phyloP scores from a whole-genome alignment of 140 eudicot species.

The Erigeron philadelphicus region DNA sequence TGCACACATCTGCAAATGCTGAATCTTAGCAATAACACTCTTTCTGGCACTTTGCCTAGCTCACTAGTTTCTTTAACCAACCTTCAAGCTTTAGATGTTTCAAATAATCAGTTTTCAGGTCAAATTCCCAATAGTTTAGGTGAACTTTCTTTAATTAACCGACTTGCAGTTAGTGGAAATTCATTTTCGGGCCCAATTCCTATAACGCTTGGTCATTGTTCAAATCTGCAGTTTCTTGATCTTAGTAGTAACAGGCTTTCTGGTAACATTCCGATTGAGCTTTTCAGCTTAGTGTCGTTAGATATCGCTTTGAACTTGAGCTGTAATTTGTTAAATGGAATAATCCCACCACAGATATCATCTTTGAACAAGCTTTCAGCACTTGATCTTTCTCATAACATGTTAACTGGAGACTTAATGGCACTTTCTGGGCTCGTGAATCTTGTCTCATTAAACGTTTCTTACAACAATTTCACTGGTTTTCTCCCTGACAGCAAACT shows the following conservation, averaged over 20 bases:
- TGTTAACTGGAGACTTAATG: conserved; percentile 54
- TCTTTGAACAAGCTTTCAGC: conserved; percentile 61
- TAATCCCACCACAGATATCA: conserved; percentile 52
- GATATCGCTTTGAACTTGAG: conserved; percentile 73
- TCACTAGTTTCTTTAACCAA: conserved; percentile 47
- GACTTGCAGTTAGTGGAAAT: conserved; percentile 47
- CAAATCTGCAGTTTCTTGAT: conserved; percentile 72
- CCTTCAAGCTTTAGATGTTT: conserved; percentile 65
- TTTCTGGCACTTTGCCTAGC: conserved; percentile 48
- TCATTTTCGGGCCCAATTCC: conserved; percentile 60
- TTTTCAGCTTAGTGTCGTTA: conserved; percentile 47
- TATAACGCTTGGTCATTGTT: conserved; percentile 41
- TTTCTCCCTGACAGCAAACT: conserved; percentile 72
- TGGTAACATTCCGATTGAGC: conserved; percentile 63
- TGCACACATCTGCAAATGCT: conserved; percentile 65
- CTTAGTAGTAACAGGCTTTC: conserved; percentile 51
- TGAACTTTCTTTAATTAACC: conserved; percentile 42
- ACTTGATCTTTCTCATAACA: conserved; percentile 70
- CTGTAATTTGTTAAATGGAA: conserved; percentile 54
- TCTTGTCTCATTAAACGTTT: conserved; percentile 67
- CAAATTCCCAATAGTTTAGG: conserved; percentile 61
- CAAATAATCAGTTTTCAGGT: conserved; percentile 55
- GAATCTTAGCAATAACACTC: conserved; percentile 54
- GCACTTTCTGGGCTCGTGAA: conserved; percentile 54
- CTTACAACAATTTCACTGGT: conserved; percentile 73